Evolutionary conservation across 2,329 filamentous ascomycete genomes (phyloP).

Genomic region (Metarhizium guizhouense): DNA sequence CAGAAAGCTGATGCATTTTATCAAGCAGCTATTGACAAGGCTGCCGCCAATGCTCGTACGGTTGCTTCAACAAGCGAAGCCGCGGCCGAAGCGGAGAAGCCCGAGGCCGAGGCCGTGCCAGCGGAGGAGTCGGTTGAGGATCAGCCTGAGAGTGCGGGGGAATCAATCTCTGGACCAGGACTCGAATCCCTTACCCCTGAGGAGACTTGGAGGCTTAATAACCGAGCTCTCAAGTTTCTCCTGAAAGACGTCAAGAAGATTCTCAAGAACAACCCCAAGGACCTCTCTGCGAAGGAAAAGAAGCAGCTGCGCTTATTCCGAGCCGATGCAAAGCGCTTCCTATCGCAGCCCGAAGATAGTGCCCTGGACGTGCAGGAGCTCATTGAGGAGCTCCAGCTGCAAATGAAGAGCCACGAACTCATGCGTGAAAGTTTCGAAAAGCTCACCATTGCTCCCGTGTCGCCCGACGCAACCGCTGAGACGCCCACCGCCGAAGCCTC

Average conservation of each 20-base stretch:
- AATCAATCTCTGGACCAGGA: background rate
- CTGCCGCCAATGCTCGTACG: background rate
- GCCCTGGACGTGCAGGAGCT: constrained; percentile 20
- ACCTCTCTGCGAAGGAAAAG: constrained; percentile 63
- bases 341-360: constrained; percentile 31
- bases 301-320: constrained; percentile 67
- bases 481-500: constrained; percentile 4
- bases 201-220: constrained; percentile 17
- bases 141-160: background rate
- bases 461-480: constrained; percentile 8
- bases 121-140: background rate
- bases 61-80: constrained; percentile 11
- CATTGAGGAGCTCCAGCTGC: constrained; percentile 21
- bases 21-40: constrained; percentile 11
- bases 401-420: constrained; percentile 24
- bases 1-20: constrained; percentile 17
- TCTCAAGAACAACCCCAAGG: constrained; percentile 32
- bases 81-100: constrained; percentile 9
- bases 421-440: constrained; percentile 22
- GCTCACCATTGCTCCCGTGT: constrained; percentile 13
- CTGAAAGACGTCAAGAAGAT: constrained; percentile 24
- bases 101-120: constrained; percentile 1
- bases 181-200: constrained; percentile 12
- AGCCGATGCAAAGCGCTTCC: constrained; percentile 52
- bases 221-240: constrained; percentile 17